Evolutionary conservation across 176 grass and related monocot genomes (phyloP), one percentile per base, ranked within the genome.

Genomic region (Triticum monococcum): DNA sequence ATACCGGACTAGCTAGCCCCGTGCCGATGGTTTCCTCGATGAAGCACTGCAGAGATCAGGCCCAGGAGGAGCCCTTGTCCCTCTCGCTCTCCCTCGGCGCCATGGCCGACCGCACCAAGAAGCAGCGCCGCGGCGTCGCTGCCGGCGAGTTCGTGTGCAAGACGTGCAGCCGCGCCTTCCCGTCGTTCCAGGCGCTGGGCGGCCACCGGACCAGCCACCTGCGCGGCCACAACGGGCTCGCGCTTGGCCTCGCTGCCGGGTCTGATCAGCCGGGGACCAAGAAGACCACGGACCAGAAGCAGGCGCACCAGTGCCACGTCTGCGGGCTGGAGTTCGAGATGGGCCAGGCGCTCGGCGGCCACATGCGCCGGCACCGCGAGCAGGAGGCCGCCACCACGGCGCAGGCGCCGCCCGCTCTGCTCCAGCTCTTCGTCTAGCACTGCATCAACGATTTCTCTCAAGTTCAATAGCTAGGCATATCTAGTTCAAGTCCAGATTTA

Each of bases 331-430:
- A 60, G 17, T 95, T 95, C 86, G 66, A 84, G 50, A 87, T 86
- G 77, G 92, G 87, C 0, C 92, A 94, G 78, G 92, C 92, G 30
- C 80, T 94, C 40, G 90, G 92, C 1, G 92, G 92, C 2, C 92
- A 94, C 92, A 94, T 94, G 92, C 60, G 92, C 0, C 83, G 89
- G 0, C 93, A 95, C 82, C 79, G 84, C 60, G 87, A 86, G 14
- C 69, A 66, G 71, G 66, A 61, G 3, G 72, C 41, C 40, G 82
- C 72, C 14, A 32, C 65, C 35, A 9, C 8, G 5, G 41, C 52
- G 3, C 87, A 79, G 30, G 87, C 88, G 63, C 88, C 83, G 63
- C 84, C 84, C n/a, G 79, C 86, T 38, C 84, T 90, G 30, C 88
- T 90, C 40, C 64, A 83, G 88, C 88, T 90, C 37, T 90, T 90